These are phyloP conservation scores for Penicillium sp. DNA, from an alignment of 2,329 filamentous ascomycete species.

Conservation along the genomic window DNA sequence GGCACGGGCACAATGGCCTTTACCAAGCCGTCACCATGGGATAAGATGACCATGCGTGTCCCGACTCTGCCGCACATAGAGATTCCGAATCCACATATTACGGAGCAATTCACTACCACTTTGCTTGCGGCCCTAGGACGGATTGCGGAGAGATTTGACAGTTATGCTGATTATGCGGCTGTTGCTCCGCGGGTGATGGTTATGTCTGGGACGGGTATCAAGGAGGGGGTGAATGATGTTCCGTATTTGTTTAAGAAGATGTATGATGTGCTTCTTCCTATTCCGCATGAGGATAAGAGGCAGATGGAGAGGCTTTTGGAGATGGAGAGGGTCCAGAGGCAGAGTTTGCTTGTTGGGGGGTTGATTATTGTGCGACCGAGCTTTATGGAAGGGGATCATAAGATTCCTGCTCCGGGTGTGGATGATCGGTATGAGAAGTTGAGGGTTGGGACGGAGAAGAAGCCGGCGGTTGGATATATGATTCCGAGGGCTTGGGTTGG, in stretches of 20 bases:
- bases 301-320: slow-evolving; percentile 33
- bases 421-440: slow-evolving; percentile 18
- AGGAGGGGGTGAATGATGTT: slow-evolving; percentile 27
- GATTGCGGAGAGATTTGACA: slow-evolving; percentile 9
- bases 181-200: slow-evolving; percentile 27
- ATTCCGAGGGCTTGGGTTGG: slow-evolving; percentile 35
- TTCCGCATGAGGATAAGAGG: slow-evolving; percentile 38
- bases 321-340: slow-evolving; percentile 11
- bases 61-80: slow-evolving; percentile 18
- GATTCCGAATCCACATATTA: slow-evolving; percentile 37
- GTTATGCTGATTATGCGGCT: slow-evolving; percentile 1
- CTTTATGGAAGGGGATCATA: slow-evolving; percentile 33
- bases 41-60: slow-evolving; percentile 7
- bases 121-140: slow-evolving; percentile 27
- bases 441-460: slow-evolving; percentile 27
- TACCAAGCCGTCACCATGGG: slow-evolving; percentile 19
- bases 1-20: slow-evolving; percentile 23
- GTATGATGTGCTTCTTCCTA: slow-evolving; percentile 30
- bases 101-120: slow-evolving; percentile 28
- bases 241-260: slow-evolving; percentile 31
- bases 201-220: slow-evolving; percentile 36
- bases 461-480: slow-evolving; percentile 34
- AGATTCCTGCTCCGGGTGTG: slow-evolving; percentile 14
- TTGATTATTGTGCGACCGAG: slow-evolving; percentile 35
- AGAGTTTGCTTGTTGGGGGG: slow-evolving; percentile 14